Evolutionary conservation across 805 yeast genomes (phyloP), one percentile per base, ranked within the genome.

Genomic region (Kodamaea laetipori): DNA sequence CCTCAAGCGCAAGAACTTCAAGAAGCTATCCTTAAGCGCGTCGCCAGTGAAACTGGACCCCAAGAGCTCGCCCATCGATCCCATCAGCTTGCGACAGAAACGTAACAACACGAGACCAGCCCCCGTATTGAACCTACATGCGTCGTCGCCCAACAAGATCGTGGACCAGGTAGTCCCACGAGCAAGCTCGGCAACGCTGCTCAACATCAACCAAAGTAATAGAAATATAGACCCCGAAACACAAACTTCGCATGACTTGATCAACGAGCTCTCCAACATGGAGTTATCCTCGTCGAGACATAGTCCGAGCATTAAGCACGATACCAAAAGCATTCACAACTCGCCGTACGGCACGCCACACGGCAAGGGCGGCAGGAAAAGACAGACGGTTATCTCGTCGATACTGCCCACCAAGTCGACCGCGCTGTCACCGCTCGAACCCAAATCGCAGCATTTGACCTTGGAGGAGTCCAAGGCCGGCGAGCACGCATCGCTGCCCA

Each of bases 331-430:
- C 27, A 34, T 12, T 31, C 28, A 21, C 47, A 21, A 24, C 32
- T 16, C 34, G 40, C 15, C 26, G 23, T 6, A 39, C 49, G 30
- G 11, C 18, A 39, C 34, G 40, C 15, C 26, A 18, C 4, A 39
- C 49, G 30, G 11, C 18, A 39, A 32, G 35, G 41, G 36, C 11
- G 50, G 68, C 19, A 39, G 38, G 17, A 67, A 64, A 41, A 59
- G 74, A 11, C 76, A 70, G 40, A 70, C 75, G 4, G 68, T 71
- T 10, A 66, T 71, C 34, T 59, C 67, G 23, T 67, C 73, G 13
- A 65, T 69, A n/a, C 66, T 73, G 2, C 76, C 75, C 1, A 69
- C 71, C 6, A 64, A 61, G 43, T 59, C 68, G 7, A 46, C 56
- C 6, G 42, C 54, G 12, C 45, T 57, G 12, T 57, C 60, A 4